Percentiles rank a stretch among this genome's conserved stretches.
phyloP scores from a whole-genome alignment of 495 filamentous ascomycete species.

The Neurospora intermedia region DNA sequence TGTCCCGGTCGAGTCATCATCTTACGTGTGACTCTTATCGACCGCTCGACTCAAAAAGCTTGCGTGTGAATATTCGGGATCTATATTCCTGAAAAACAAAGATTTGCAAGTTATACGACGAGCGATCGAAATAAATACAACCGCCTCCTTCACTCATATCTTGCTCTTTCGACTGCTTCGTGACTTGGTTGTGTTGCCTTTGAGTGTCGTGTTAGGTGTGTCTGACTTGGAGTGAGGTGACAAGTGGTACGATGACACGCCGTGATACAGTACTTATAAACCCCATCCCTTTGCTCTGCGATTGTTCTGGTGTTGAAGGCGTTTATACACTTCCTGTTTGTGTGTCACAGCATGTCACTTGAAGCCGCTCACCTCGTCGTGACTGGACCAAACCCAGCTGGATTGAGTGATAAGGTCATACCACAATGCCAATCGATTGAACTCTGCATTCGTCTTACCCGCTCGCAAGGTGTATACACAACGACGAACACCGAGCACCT shows the following conservation, averaged over 20 bases:
- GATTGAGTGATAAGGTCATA: no score
- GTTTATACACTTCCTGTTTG: background rate
- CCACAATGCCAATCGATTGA: no score
- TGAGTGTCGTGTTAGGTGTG: background rate
- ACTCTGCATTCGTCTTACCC: no score
- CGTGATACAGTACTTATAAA: background rate
- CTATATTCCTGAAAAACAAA: background rate
- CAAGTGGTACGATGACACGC: background rate
- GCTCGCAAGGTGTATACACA: no score
- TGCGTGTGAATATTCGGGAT: background rate
- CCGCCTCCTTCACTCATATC: background rate
- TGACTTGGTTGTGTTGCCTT: background rate
- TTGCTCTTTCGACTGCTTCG: background rate
- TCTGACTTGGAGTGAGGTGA: background rate
- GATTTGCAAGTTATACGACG: background rate
- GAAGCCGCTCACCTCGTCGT: background rate
- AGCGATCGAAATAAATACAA: background rate
- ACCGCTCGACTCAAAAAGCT: background rate
- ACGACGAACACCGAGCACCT: no score
- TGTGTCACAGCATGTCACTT: background rate
- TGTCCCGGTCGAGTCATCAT: background rate
- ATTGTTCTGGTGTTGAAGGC: background rate
- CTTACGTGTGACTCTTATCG: background rate
- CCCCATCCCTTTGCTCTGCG: background rate
- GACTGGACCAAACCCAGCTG: background rate